Percentiles rank a stretch among this genome's conserved stretches.
phyloP scores from a whole-genome alignment of 164 flowering plant species.

The Pachysandra terminalis region DNA sequence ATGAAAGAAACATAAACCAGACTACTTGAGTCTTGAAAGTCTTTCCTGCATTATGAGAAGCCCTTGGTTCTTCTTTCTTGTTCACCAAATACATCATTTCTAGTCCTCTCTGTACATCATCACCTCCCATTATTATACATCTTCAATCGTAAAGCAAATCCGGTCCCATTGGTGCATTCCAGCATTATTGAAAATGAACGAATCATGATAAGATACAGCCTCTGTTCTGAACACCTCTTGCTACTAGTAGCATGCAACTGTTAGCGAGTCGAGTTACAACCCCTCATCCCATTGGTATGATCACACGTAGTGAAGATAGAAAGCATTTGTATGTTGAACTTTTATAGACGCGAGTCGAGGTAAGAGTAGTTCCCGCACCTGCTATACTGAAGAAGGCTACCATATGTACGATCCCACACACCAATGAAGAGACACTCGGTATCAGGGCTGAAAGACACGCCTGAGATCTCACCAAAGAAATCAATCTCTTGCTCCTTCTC shows the following conservation, averaged over 20 bases:
- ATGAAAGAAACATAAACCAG: no score
- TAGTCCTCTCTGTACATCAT: slow-evolving; percentile 22
- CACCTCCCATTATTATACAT: not conserved
- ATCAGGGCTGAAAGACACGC: slow-evolving; percentile 89
- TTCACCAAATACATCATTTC: not conserved
- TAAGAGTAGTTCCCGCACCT: slow-evolving; percentile 51
- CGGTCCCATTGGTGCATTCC: no score
- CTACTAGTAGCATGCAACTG: no score
- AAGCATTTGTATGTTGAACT: slow-evolving; percentile 6
- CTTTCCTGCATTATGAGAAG: not conserved
- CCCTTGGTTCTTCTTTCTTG: not conserved
- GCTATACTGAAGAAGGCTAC: slow-evolving; percentile 78
- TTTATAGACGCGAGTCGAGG: slow-evolving; percentile 50
- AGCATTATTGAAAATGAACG: not conserved
- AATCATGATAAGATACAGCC: not conserved
- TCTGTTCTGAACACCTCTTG: not conserved
- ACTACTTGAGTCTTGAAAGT: not conserved
- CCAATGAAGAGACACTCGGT: slow-evolving; percentile 85
- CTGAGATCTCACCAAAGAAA: slow-evolving; percentile 95
- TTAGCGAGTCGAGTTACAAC: not conserved
- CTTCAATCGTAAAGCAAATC: not conserved
- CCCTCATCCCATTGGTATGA: not conserved
- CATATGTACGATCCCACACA: slow-evolving; percentile 93
- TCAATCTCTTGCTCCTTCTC: slow-evolving; percentile 83
- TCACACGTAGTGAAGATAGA: not conserved